A percentile compares a stretch with the other conserved stretches of the same genome.
Conservation (phyloP, 2,329 filamentous ascomycete species). For the Colletotrichum karsti region DNA sequence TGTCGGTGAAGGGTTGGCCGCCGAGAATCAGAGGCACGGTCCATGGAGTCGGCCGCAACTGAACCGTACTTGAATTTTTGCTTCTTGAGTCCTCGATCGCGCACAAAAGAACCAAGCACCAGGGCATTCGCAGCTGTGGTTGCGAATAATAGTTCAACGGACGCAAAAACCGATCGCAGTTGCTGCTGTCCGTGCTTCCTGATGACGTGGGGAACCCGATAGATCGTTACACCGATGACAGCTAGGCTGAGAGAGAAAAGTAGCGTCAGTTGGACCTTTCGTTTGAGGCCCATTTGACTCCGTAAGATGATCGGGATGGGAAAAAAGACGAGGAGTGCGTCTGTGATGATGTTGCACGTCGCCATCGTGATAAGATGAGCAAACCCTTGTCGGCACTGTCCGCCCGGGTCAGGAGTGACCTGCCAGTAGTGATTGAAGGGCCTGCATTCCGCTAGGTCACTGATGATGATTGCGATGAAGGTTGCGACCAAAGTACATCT, state of each 20-base stretch:
- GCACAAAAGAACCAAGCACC: constrained; percentile 90
- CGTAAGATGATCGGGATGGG: constrained; percentile 88
- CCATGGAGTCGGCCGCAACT: constrained; percentile 69
- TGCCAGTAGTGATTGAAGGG: constrained; percentile 82
- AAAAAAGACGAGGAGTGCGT: constrained; percentile 86
- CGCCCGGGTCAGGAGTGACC: constrained; percentile 85
- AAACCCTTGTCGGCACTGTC: constrained; percentile 85
- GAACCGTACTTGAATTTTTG: constrained; percentile 78
- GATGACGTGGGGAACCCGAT: constrained; percentile 84
- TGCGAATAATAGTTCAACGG: constrained; percentile 88
- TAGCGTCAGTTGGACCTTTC: constrained; percentile 80
- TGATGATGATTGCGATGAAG: constrained; percentile 82
- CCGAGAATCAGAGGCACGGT: constrained; percentile 49
- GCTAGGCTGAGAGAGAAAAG: constrained; percentile 87
- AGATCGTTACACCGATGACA: constrained; percentile 81
- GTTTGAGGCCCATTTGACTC: constrained; percentile 78
- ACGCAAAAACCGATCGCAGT: constrained; percentile 87
- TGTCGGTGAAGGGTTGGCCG: constrained; percentile 67
- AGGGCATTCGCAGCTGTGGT: constrained; percentile 88
- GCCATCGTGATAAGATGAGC: constrained; percentile 91
- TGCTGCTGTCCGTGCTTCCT: constrained; percentile 77
- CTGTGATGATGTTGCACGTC: constrained; percentile 87
- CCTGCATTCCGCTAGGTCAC: constrained; percentile 84
- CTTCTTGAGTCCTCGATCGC: constrained; percentile 91
- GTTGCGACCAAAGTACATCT: constrained; percentile 80